phyloP scores from a whole-genome alignment of 768 basidiomycete genomes.

The Astraeus odoratus region DNA sequence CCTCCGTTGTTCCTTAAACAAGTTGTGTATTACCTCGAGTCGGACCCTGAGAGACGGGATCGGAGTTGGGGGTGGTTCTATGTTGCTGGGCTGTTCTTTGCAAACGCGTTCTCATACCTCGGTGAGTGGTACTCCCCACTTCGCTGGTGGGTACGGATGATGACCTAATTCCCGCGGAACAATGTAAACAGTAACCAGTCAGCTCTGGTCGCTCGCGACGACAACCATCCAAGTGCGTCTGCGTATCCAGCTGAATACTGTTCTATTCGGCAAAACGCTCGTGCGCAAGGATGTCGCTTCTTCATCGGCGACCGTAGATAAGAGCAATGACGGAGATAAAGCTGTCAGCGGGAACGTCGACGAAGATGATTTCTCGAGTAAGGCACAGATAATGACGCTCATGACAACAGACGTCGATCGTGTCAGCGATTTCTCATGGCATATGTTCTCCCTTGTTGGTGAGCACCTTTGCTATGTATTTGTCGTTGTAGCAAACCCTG shows the following conservation, averaged over 20 bases:
- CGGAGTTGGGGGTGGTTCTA: conserved; percentile 73
- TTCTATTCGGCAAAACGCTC: conserved; percentile 79
- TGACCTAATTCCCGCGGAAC: too few species aligned
- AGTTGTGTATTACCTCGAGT: conserved; percentile 60
- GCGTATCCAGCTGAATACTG: conserved; percentile 74
- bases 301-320: conserved; percentile 32
- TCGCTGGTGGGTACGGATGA: neutral
- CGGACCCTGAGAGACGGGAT: conserved; percentile 47
- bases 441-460: conserved; percentile 71
- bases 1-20: conserved; percentile 55
- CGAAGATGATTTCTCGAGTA: conserved; percentile 58
- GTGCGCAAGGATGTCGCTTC: conserved; percentile 80
- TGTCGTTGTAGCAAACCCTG: neutral
- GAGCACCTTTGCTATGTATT: conserved; percentile 11
- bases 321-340: conserved; percentile 16
- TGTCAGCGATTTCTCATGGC: conserved; percentile 79
- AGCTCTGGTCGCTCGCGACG: conserved; percentile 65
- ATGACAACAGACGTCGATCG: conserved; percentile 95
- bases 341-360: conserved; percentile 12
- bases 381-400: conserved; percentile 85
- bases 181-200: conserved; percentile 46
- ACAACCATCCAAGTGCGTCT: conserved; percentile 66
- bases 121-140: conserved; percentile 25
- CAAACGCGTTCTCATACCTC: conserved; percentile 36
- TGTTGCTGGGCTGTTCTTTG: conserved; percentile 43